Base-by-base conservation (phyloP, 2,329 filamentous ascomycete genomes). In the Coccinonectria pachysandricola region DNA sequence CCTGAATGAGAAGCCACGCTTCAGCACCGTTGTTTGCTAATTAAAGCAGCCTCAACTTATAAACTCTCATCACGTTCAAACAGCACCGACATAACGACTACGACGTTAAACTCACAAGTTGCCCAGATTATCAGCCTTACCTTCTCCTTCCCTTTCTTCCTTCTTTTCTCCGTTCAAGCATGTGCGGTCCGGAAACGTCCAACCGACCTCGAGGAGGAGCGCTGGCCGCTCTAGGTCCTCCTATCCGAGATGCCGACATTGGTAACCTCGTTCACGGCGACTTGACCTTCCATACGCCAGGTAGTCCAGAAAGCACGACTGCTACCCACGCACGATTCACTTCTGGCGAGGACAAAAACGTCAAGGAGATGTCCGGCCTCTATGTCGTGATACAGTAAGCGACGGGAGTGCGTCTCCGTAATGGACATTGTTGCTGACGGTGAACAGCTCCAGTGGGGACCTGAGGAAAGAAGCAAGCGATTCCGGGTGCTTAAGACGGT, bases 341-440 rank as follows among this genome's bases (percentile, higher is more conserved):
- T 0, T 51, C 52, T 3, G 46, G 41, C 13, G 36, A 43, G 2
- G 35, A 32, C 5, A 37, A 27, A 7, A 34, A 34, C 8, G 27
- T 35, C 5, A 35, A 28, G 6, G 16, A 17, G 4, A 24, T 50
- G 1, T 39, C 34, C 1, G 34, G 49, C 15, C 33, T 61, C 19
- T 49, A 50, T 3, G 48, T 65, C 4, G 53, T 60, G 2, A 64
- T 66, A 9, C 62, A 66, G 63, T 67, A 37, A 40, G 60, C 41
- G 16, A 10, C 5, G 6, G 19, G 7, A 18, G 13, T 8, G 11
- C 14, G 13, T 23, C 13, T 16, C 12, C 16, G 4, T 6, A 6
- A 4, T 16, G n/a, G 14, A 8, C n/a, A 11, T n/a, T 20, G 14
- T 12, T 6, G 1, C 31, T 49, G 17, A 46, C 31, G 15, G 13